Conservation (phyloP, 495 filamentous ascomycete genomes). For the Aspergillus heteromorphus region DNA sequence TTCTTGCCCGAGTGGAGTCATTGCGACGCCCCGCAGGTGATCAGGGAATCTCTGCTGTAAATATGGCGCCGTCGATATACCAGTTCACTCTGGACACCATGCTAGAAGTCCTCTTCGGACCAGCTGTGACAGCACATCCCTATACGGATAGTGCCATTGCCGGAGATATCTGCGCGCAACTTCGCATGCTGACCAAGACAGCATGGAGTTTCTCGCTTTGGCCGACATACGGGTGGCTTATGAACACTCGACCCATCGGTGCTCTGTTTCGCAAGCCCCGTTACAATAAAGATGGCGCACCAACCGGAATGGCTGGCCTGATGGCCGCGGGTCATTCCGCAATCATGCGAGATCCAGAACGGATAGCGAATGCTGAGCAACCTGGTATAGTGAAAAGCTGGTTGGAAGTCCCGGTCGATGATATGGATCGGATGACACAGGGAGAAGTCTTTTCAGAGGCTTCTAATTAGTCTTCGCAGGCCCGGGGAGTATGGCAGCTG, state of each 20-base stretch:
- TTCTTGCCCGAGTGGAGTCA: constrained; percentile 7
- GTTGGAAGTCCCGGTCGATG: constrained; percentile 11
- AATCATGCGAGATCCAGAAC: constrained; percentile 4
- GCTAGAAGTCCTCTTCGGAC: constrained; percentile 16
- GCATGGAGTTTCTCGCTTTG: constrained; percentile 15
- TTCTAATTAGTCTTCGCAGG: constrained; percentile 16
- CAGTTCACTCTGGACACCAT: constrained; percentile 12
- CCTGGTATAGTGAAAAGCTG: constrained; percentile 13
- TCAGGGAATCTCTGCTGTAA: background rate
- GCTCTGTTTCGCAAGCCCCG: background rate
- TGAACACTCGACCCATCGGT: constrained; percentile 9
- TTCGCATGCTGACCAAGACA: constrained; percentile 8
- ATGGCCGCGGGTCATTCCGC: background rate
- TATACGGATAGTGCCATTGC: constrained; percentile 7
- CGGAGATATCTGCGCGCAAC: background rate
- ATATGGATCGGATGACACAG: constrained; percentile 10
- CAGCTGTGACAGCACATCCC: constrained; percentile 7
- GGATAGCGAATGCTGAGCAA: background rate
- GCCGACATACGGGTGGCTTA: constrained; percentile 12
- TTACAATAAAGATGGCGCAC: background rate
- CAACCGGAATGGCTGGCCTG: constrained; percentile 3
- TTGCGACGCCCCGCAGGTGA: background rate
- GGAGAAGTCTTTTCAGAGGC: constrained; percentile 10
- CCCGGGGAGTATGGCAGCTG: constrained; percentile 13
- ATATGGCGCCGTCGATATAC: constrained; percentile 11